A percentile compares a stretch with the other conserved stretches of the same genome.
These are phyloP conservation scores for Extremus antarcticus DNA, from an alignment of 495 filamentous ascomycete species.

Conservation along the genomic window DNA sequence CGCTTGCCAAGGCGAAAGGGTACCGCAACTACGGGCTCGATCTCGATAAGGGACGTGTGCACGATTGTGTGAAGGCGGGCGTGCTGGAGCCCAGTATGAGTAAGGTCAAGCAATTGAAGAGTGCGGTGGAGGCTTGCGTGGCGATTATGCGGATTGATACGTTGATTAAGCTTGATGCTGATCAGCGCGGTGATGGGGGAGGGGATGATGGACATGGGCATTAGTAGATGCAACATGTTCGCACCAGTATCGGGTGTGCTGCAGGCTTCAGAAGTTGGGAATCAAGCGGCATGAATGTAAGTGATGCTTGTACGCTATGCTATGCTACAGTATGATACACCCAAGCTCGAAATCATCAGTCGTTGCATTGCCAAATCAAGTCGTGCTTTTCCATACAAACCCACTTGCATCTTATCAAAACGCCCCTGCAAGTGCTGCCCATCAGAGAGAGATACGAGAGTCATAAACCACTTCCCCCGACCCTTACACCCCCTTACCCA, in stretches of 20 bases:
- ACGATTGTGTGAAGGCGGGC: conserved; percentile 87
- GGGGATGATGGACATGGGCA: conserved; percentile 70
- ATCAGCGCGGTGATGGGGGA: conserved; percentile 53
- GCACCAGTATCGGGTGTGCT: conserved; percentile 1
- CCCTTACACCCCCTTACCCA: not conserved
- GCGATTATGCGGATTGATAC: conserved; percentile 99
- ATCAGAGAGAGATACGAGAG: conserved; percentile 2
- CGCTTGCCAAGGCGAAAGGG: conserved; percentile 79
- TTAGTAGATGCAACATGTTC: conserved; percentile 14
- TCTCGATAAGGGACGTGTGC: conserved; percentile 76
- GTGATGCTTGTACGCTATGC: not conserved
- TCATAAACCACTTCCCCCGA: too few relatives aligned
- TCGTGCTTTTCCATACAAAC: not conserved
- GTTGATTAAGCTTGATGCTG: conserved; percentile 94
- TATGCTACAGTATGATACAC: conserved; percentile 10
- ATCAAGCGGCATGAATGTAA: not conserved
- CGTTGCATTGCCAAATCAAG: not conserved
- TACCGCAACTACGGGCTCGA: conserved; percentile 98
- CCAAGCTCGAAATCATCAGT: too few relatives aligned
- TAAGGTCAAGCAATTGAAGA: conserved; percentile 97
- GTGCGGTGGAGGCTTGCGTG: conserved; percentile 96
- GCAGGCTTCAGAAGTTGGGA: too few relatives aligned
- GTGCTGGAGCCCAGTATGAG: conserved; percentile 96
- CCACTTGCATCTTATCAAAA: too few relatives aligned
- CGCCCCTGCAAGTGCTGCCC: too few relatives aligned